phyloP scores from a whole-genome alignment of 1,284 basidiomycete genomes.

The Malassezia obtusa region DNA sequence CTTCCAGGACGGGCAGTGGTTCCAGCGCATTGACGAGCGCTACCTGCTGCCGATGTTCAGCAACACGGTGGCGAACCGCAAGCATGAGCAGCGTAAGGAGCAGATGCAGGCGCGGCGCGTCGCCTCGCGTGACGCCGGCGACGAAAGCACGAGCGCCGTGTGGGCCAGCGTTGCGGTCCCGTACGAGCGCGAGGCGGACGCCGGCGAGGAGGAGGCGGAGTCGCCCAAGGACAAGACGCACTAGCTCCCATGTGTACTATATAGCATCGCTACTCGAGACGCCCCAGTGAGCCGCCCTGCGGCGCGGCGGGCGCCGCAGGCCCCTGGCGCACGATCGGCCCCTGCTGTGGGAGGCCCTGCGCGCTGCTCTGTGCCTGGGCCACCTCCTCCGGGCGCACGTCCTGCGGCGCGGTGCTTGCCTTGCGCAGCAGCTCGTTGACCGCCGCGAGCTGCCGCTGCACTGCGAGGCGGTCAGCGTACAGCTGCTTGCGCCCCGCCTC shows the following conservation, averaged over 20 bases:
- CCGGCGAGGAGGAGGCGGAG: no score
- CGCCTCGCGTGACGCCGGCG: background rate
- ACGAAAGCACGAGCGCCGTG: background rate
- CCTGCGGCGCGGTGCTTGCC: slow-evolving; percentile 28
- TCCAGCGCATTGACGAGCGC: slow-evolving; percentile 85
- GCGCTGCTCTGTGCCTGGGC: slow-evolving; percentile 24
- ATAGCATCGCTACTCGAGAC: slow-evolving; percentile 17
- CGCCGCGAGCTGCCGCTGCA: slow-evolving; percentile 38
- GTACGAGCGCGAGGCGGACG: slow-evolving; percentile 2
- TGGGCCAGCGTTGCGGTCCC: slow-evolving; percentile 1
- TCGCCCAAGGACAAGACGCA: slow-evolving; percentile 5
- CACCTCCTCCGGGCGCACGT: slow-evolving; percentile 27
- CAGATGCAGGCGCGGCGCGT: slow-evolving; percentile 7
- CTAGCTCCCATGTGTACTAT: background rate
- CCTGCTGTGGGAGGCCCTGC: slow-evolving; percentile 38
- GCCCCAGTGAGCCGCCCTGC: slow-evolving; percentile 16
- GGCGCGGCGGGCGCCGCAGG: slow-evolving; percentile 2
- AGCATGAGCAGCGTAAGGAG: slow-evolving; percentile 43
- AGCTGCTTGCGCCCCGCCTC: slow-evolving; percentile 40
- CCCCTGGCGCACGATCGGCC: slow-evolving; percentile 34
- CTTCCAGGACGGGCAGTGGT: slow-evolving; percentile 68
- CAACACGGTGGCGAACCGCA: slow-evolving; percentile 55
- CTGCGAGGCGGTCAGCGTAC: slow-evolving; percentile 38
- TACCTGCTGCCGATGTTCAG: slow-evolving; percentile 90
- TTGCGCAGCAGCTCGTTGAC: slow-evolving; percentile 40